A percentile compares a stretch with the other conserved stretches of the same genome.
These are phyloP conservation scores for Colletotrichum sp. DNA, from an alignment of 2,329 filamentous ascomycete species.

Conservation along the genomic window DNA sequence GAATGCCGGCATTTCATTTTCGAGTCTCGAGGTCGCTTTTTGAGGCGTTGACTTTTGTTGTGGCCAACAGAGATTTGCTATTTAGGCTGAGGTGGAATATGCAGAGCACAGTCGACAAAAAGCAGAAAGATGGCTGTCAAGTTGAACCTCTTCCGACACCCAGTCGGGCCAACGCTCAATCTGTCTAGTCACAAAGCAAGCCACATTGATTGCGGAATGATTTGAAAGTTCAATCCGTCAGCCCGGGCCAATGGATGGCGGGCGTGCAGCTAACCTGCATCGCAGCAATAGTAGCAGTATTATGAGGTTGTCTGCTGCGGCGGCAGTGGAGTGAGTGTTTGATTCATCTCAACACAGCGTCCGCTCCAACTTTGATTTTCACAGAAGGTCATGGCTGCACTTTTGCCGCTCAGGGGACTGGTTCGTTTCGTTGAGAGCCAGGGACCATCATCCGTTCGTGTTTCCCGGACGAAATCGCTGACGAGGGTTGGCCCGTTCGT, in stretches of 20 bases:
- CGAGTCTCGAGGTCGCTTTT: background rate
- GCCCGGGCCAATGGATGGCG: background rate
- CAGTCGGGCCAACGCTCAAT: background rate
- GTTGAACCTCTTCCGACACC: background rate
- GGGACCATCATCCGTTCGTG: background rate
- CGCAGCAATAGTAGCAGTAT: background rate
- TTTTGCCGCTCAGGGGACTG: background rate
- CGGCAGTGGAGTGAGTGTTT: background rate
- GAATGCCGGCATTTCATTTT: background rate
- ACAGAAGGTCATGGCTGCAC: background rate
- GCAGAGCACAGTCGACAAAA: background rate
- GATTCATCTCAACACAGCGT: background rate
- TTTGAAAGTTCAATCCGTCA: background rate
- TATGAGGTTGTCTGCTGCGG: background rate
- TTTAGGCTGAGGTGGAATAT: background rate
- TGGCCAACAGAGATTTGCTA: background rate
- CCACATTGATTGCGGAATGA: background rate
- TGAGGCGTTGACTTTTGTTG: background rate
- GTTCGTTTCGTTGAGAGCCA: background rate
- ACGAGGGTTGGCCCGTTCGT: constrained; percentile 2
- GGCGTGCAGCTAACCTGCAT: constrained; percentile 3
- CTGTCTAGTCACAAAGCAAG: background rate
- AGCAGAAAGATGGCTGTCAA: background rate
- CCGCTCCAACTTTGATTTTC: background rate
- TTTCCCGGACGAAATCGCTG: background rate